A percentile compares a stretch with the other conserved stretches of the same genome.
Conservation (phyloP, 2,329 filamentous ascomycete species). For the Laburnicola sp. region DNA sequence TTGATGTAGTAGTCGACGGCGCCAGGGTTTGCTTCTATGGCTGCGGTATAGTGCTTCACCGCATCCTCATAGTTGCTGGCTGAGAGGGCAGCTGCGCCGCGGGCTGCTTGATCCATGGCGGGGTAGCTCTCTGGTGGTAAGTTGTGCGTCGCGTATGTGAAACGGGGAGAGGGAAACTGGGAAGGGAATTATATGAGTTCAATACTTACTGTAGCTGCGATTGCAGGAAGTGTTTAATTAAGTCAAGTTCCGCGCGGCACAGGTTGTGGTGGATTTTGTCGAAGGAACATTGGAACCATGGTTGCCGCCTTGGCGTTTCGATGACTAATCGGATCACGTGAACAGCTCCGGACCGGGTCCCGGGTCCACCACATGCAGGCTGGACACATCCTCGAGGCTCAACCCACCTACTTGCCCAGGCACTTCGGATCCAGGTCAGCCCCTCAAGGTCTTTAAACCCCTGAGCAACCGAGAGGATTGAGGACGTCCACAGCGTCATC, state of each 20-base stretch:
- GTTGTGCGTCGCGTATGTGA: not conserved
- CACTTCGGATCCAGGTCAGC: too few relatives aligned
- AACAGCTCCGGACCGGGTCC: too few relatives aligned
- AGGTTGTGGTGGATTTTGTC: not conserved
- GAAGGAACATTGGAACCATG: too few relatives aligned
- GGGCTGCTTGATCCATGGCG: constrained; percentile 57
- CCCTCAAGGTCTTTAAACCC: too few relatives aligned
- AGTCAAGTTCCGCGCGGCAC: not conserved
- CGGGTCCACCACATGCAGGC: too few relatives aligned
- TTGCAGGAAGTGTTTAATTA: not conserved
- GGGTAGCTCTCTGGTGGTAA: constrained; percentile 16
- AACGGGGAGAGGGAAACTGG: too few relatives aligned
- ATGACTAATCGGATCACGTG: too few relatives aligned
- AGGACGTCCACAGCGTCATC: too few relatives aligned
- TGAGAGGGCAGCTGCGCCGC: constrained; percentile 65
- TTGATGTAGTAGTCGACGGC: constrained; percentile 80
- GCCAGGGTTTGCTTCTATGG: constrained; percentile 64
- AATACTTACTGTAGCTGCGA: not conserved
- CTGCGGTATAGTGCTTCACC: constrained; percentile 65
- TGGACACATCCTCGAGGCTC: too few relatives aligned
- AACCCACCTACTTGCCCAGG: too few relatives aligned
- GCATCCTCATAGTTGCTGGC: constrained; percentile 67
- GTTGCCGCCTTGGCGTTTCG: too few relatives aligned
- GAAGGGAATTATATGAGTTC: not conserved
- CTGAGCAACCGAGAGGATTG: too few relatives aligned